Conservation (phyloP, 169 alveolate genomes). For the Plasmodium reichenowi region DNA sequence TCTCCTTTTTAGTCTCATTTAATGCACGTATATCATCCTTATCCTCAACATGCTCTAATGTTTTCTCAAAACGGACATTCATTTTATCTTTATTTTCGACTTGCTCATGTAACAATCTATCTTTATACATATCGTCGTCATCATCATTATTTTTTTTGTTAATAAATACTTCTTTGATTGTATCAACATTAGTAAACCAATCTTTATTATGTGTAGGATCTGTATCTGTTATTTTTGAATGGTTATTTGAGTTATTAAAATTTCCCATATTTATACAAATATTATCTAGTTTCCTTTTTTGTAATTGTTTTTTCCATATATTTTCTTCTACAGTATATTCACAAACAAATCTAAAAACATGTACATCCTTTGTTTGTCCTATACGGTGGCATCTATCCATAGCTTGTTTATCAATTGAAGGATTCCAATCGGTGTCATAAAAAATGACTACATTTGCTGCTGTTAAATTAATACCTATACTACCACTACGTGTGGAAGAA, state of each 20-base stretch:
- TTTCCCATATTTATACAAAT: constrained; percentile 97
- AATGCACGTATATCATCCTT: constrained; percentile 89
- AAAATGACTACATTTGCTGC: constrained; percentile 99
- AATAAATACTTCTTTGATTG: constrained; percentile 47
- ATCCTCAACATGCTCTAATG: constrained; percentile 89
- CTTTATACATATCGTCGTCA: constrained; percentile 56
- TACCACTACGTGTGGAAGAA: constrained; percentile 99
- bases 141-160: constrained; percentile 66
- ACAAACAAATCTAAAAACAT: constrained; percentile 96
- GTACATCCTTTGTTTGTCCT: constrained; percentile 98
- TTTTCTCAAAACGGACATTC: constrained; percentile 85
- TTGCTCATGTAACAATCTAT: constrained; percentile 48
- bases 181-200: constrained; percentile 58
- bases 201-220: not conserved
- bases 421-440: constrained; percentile 99
- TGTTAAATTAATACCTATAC: constrained; percentile 98
- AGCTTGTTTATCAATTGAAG: constrained; percentile 99
- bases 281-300: constrained; percentile 97
- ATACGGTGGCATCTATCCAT: constrained; percentile 99
- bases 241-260: constrained; percentile 79
- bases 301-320: constrained; percentile 96
- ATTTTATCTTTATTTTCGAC: constrained; percentile 25
- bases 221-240: not conserved
- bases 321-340: constrained; percentile 98
- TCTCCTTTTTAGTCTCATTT: constrained; percentile 84